These are phyloP conservation scores for Cichorium intybus DNA, from an alignment of 140 eudicot species.

Conservation along the genomic window DNA sequence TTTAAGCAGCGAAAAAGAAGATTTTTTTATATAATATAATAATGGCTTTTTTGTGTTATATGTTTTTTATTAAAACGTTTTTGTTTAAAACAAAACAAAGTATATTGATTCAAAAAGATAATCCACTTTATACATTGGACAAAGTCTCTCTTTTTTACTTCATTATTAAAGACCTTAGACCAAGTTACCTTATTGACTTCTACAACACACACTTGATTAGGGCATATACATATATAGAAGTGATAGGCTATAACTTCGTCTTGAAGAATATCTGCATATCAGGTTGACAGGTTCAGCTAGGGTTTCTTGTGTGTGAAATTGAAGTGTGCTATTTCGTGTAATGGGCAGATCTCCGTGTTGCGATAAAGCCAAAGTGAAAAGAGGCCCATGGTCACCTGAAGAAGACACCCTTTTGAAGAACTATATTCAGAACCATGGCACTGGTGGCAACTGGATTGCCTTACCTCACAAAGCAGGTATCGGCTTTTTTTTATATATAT, in stretches of 20 bases:
- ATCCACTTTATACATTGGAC: constrained; percentile 17
- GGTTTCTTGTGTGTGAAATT: constrained; percentile 21
- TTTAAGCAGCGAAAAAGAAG: too few relatives aligned
- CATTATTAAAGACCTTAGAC: constrained; percentile 27
- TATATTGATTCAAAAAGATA: constrained; percentile 8
- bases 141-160: constrained; percentile 27
- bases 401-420: constrained; percentile 68
- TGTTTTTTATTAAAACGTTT: too few relatives aligned
- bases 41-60: too few relatives aligned
- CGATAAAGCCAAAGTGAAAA: constrained; percentile 80
- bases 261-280: constrained; percentile 6
- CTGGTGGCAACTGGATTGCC: constrained; percentile 85
- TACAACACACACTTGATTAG: neutral
- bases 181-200: constrained; percentile 31
- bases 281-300: neutral
- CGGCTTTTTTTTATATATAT: neutral
- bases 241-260: constrained; percentile 28
- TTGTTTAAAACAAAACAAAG: neutral
- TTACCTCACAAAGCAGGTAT: constrained; percentile 83
- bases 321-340: constrained; percentile 5
- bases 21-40: too few relatives aligned
- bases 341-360: constrained; percentile 97
- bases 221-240: constrained; percentile 10
- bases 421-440: constrained; percentile 63
- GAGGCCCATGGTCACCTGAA: constrained; percentile 94